Base-by-base conservation (phyloP, 208 protist genomes). In the Trypanosoma brucei region DNA sequence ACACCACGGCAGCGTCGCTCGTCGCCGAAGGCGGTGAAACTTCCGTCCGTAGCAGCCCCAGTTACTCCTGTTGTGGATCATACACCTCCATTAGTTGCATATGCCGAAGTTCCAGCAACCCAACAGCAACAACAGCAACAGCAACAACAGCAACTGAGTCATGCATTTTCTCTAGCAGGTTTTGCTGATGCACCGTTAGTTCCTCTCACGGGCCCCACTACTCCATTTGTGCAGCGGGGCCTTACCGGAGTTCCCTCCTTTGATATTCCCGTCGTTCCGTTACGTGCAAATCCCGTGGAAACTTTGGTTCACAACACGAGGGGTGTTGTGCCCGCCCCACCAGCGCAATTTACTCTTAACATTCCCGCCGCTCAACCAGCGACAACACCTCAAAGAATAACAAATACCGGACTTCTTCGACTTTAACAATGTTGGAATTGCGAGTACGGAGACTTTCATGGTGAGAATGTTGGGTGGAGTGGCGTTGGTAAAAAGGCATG, bases 111-210 rank as follows among this genome's bases (percentile, higher is more conserved):
- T 22, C 22, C 22, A 22, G 22, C 22, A 22, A 22, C 22, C 22
- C 22, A 22, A 22, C 22, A 22, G 22, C 22, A 22, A 22, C 22
- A 22, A 22, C 22, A 22, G 22, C 22, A 22, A 22, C 22, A 22
- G 22, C 22, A 22, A 11, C 6, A 46, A 14, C 42, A 46, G 11
- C 42, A 46, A 11, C 42, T 11, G 42, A 11, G 6, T 46, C 42
- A 46, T 11, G 11, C 42, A 46, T 6, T 46, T 46, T 11, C 42
- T 46, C 6, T 70, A 39, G 38, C 50, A 36, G 57, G 56, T n/a
- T 71, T 71, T 39, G 55, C 61, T 31, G 65, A 71, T 34, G 35
- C 65, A 1, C 65, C 65, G 36, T 36, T 71, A 39, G 39, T 71
- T 22, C 51, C 58, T n/a, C 37, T 40, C 4, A 9, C 36, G 34